A percentile compares a stretch with the other conserved stretches of the same genome.
Evolutionary conservation across 441 rosid genomes (phyloP).

Genomic region (Syzygium syzygioides): DNA sequence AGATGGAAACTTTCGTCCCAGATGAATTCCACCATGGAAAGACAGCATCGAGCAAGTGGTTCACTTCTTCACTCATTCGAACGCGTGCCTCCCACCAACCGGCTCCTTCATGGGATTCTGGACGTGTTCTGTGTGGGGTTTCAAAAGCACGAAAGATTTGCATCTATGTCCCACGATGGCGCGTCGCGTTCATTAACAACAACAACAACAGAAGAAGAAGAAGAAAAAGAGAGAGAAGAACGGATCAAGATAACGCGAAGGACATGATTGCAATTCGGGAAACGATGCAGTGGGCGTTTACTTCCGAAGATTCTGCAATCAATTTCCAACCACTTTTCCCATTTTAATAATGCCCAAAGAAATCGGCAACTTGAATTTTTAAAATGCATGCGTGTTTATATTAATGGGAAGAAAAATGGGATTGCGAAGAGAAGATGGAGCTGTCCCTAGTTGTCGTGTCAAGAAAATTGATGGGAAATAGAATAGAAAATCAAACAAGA

Average conservation of each 20-base stretch:
- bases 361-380: not conserved
- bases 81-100: not conserved
- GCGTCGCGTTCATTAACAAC: not conserved
- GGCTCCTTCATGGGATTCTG: not conserved
- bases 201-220: not conserved
- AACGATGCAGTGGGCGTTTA: not conserved
- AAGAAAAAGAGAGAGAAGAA: not conserved
- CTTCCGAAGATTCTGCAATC: not conserved
- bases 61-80: not conserved
- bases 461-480: not conserved
- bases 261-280: not conserved
- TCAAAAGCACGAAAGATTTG: not conserved
- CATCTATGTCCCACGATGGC: not conserved
- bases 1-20: not conserved
- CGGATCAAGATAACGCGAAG: not conserved
- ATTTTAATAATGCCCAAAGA: not conserved
- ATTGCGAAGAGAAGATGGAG: not conserved
- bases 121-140: not conserved
- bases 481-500: not conserved
- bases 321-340: not conserved
- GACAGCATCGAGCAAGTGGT: not conserved
- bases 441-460: not conserved
- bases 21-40: no score
- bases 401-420: not conserved
- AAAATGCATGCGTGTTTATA: not conserved